Percentiles rank a stretch among this genome's conserved stretches.
phyloP scores from a whole-genome alignment of 2,329 filamentous ascomycete genomes.

The Xylariales sp. region DNA sequence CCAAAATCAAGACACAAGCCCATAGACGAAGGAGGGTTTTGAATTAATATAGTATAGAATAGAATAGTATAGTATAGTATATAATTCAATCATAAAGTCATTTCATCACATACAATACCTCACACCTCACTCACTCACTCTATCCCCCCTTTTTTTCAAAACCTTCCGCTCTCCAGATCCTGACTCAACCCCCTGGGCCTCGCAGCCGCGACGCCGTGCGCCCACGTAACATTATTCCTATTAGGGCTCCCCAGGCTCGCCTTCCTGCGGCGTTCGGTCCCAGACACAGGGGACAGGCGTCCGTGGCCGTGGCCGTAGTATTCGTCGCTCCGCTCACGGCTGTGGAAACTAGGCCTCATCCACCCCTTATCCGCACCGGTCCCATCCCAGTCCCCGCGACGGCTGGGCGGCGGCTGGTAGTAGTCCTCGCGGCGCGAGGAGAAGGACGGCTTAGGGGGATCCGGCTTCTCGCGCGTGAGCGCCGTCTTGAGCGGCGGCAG shows the following conservation, averaged over 20 bases:
- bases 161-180: conserved; percentile 38
- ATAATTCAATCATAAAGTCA: neutral
- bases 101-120: neutral
- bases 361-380: neutral
- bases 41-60: too few species aligned
- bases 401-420: conserved; percentile 27
- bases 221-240: conserved; percentile 47
- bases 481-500: neutral
- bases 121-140: too few species aligned
- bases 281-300: conserved; percentile 24
- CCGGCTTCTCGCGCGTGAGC: conserved; percentile 20
- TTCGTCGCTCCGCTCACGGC: conserved; percentile 31
- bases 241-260: conserved; percentile 27
- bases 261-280: conserved; percentile 8
- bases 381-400: conserved; percentile 10
- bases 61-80: neutral
- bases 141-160: neutral
- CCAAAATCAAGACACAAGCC: neutral
- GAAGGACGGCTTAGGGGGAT: conserved; percentile 31
- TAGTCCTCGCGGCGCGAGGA: conserved; percentile 34
- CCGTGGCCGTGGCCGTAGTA: conserved; percentile 11
- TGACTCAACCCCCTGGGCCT: conserved; percentile 14
- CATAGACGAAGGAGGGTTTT: neutral
- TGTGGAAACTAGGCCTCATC: conserved; percentile 29
- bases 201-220: neutral